Base-by-base conservation (phyloP, 805 yeast species). In the Starmerella bombicola region DNA sequence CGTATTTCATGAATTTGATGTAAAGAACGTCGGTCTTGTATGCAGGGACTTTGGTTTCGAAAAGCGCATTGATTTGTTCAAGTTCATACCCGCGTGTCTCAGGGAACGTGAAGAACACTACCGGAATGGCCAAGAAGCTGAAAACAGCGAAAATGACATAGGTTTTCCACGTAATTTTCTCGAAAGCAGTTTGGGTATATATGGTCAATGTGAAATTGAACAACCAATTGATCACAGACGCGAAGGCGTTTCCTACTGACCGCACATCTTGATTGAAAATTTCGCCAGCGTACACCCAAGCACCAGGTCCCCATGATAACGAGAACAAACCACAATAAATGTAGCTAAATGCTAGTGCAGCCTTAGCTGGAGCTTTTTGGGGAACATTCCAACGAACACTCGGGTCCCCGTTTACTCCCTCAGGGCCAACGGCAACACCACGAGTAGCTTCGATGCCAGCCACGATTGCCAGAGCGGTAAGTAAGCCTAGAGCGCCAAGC, bases 221-320 rank as follows among this genome's bases (percentile, higher is more conserved):
- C 33, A 79, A 57, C 91, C 91, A 80, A 65, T 81, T 80, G 37
- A 85, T 71, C 22, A 85, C 80, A 19, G 81, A 76, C 9, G 80
- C 71, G 41, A 80, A 59, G 17, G 82, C 76, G 47, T 80, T 74
- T 44, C 82, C 82, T 58, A 78, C 77, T 37, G 81, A 79, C 57
- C 93, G 74, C 43, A 77, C 73, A 55, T 78, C 74, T 42, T 80
- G 71, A 51, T 86, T 81, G 69, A 71, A 80, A 30, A 71, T 61
- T 54, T 74, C 80, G 53, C 75, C 75, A 50, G 65, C 62, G 42
- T 73, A 59, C 37, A 73, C 82, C 86, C 88, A 81, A 25, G 74
- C 74, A 46, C 73, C 71, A 30, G 91, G 85, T 56, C 88, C 91
- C 91, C 93, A 82, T 21, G 88, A 71, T 5, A 81, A 68, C 13